These are phyloP conservation scores for Aspergillus campestris DNA, from an alignment of 495 filamentous ascomycete genomes.

Conservation along the genomic window DNA sequence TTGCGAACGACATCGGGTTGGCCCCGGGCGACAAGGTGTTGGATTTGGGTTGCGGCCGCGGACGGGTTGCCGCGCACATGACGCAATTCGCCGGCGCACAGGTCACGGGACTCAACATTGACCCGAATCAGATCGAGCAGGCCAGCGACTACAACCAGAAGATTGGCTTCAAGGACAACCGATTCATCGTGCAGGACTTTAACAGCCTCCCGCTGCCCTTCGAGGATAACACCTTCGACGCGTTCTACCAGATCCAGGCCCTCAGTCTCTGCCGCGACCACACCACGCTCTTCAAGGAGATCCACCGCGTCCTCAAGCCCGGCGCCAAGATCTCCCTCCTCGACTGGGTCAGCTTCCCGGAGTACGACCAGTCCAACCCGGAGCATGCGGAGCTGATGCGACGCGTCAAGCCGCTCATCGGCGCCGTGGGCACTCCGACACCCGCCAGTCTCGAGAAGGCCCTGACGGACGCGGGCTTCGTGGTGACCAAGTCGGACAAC, in stretches of 20 bases:
- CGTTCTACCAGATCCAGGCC: slow-evolving; percentile 58
- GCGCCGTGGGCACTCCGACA: slow-evolving; percentile 55
- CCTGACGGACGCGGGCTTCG: slow-evolving; percentile 45
- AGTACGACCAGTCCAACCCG: slow-evolving; percentile 45
- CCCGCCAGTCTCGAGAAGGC: slow-evolving; percentile 43
- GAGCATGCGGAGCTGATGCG: slow-evolving; percentile 51
- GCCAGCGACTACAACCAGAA: slow-evolving; percentile 43
- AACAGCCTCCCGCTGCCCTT: slow-evolving; percentile 53
- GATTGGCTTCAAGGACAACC: slow-evolving; percentile 38
- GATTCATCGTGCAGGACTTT: slow-evolving; percentile 49
- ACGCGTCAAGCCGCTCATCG: slow-evolving; percentile 54
- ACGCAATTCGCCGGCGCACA: slow-evolving; percentile 44
- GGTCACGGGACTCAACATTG: slow-evolving; percentile 55
- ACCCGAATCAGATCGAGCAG: slow-evolving; percentile 52
- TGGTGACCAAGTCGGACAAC: slow-evolving; percentile 45
- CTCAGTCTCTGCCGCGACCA: slow-evolving; percentile 52
- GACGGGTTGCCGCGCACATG: slow-evolving; percentile 56
- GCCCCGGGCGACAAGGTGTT: slow-evolving; percentile 43
- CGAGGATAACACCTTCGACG: slow-evolving; percentile 47
- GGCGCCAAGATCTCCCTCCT: slow-evolving; percentile 48
- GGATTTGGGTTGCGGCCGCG: slow-evolving; percentile 54
- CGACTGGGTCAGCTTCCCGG: slow-evolving; percentile 52
- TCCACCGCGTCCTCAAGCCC: slow-evolving; percentile 50
- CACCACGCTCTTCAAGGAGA: slow-evolving; percentile 41
- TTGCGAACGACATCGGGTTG: slow-evolving; percentile 45